Conservation (phyloP, 1,284 basidiomycete species). For the Erythrobasidium hasegawianum region DNA sequence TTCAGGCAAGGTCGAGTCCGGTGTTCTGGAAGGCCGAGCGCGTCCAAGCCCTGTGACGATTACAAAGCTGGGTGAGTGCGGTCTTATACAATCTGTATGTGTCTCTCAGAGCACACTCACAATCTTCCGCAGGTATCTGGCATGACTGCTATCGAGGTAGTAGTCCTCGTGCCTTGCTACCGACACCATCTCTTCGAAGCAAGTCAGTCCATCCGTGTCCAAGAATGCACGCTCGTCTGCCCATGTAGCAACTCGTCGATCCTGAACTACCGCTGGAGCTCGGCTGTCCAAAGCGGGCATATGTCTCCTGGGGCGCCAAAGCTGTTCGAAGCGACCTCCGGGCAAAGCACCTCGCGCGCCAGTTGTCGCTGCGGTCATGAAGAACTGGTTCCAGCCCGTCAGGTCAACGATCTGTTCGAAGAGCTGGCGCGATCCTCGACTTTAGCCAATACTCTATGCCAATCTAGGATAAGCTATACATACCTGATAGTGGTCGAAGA, state of each 20-base stretch:
- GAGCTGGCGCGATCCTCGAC: not conserved
- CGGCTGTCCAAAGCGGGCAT: not conserved
- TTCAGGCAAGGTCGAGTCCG: not conserved
- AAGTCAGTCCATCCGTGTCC: not conserved
- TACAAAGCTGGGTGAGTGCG: no score
- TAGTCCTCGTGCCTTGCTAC: not conserved
- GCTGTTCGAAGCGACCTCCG: not conserved
- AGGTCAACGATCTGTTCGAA: not conserved
- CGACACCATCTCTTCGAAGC: constrained; percentile 10
- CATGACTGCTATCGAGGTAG: not conserved
- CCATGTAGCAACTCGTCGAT: not conserved
- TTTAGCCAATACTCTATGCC: no score
- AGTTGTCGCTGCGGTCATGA: not conserved
- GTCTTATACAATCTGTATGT: no score
- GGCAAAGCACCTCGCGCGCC: not conserved
- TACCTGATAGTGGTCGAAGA: constrained; percentile 11
- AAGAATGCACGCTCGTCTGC: not conserved
- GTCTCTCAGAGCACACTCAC: constrained; percentile 4
- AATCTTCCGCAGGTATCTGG: not conserved
- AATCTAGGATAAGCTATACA: no score
- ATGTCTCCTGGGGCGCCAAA: not conserved
- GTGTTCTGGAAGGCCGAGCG: not conserved
- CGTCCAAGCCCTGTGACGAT: not conserved
- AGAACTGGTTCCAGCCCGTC: constrained; percentile 4
- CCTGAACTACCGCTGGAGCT: no score